phyloP scores from a whole-genome alignment of 78 protist genomes.

The Isochrysis galbana region DNA sequence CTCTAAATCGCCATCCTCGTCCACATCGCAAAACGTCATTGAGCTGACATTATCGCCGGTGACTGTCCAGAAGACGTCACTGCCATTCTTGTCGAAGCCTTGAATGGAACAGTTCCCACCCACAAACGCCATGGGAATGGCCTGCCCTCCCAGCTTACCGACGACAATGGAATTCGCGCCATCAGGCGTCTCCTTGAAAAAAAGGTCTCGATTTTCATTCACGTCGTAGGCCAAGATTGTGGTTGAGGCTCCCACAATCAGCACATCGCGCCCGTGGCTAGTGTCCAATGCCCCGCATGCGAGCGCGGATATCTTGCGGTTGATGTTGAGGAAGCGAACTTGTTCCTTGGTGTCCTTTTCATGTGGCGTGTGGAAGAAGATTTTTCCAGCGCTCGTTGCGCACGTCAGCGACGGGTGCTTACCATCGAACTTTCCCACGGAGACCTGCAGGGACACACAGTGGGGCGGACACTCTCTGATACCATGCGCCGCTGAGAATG shows the following conservation, averaged over 20 bases:
- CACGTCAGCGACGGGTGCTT: background rate
- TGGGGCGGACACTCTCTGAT: background rate
- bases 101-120: conserved; percentile 73
- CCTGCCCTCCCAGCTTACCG: background rate
- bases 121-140: conserved; percentile 27
- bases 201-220: conserved; percentile 45
- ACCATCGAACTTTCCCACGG: background rate
- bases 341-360: background rate
- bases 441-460: background rate
- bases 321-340: conserved; percentile 25
- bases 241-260: conserved; percentile 61
- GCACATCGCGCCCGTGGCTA: background rate
- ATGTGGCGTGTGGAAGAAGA: conserved; percentile 2
- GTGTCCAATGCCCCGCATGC: background rate
- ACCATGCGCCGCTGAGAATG: background rate
- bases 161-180: conserved; percentile 27
- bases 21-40: conserved; percentile 1
- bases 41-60: conserved; percentile 3
- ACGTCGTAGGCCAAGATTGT: conserved; percentile 53
- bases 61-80: conserved; percentile 1
- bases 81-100: conserved; percentile 20
- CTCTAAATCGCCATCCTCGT: conserved; percentile 38
- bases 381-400: background rate
- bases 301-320: background rate
- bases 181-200: conserved; percentile 59